phyloP scores from a whole-genome alignment of 2,329 filamentous ascomycete species.

The Cyphellophora attinorum region DNA sequence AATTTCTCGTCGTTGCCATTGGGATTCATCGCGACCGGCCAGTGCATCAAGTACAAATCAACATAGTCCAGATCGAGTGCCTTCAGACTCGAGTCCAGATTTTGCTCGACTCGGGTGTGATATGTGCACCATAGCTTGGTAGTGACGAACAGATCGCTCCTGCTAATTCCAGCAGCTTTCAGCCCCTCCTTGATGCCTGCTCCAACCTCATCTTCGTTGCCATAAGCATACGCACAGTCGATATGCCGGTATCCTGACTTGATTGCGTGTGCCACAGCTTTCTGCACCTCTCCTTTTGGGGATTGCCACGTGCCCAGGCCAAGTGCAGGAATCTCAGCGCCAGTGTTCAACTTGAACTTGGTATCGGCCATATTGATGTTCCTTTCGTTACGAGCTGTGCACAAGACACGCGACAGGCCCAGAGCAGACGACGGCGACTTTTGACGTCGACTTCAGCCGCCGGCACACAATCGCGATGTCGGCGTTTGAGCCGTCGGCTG shows the following conservation, averaged over 20 bases:
- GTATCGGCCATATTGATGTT: conserved; percentile 15
- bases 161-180: conserved; percentile 53
- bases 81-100: conserved; percentile 52
- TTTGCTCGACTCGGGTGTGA: conserved; percentile 53
- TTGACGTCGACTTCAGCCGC: too few relatives aligned
- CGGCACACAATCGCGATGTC: too few relatives aligned
- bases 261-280: conserved; percentile 36
- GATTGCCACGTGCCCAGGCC: conserved; percentile 50
- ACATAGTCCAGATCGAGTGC: conserved; percentile 58
- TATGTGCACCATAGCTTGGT: conserved; percentile 62
- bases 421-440: too few relatives aligned
- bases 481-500: too few relatives aligned
- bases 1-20: conserved; percentile 35
- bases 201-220: conserved; percentile 59
- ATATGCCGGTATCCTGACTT: conserved; percentile 28
- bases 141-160: conserved; percentile 57
- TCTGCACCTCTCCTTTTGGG: conserved; percentile 35
- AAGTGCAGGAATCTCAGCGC: conserved; percentile 36
- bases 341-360: conserved; percentile 37
- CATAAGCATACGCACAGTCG: conserved; percentile 35
- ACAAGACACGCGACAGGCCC: too few relatives aligned
- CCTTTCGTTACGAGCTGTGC: too few relatives aligned
- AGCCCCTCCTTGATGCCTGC: conserved; percentile 40
- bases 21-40: conserved; percentile 43
- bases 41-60: conserved; percentile 64